Evolutionary conservation across 306 rosid species (phyloP).

Genomic region (Sechiopsis laciniata): DNA sequence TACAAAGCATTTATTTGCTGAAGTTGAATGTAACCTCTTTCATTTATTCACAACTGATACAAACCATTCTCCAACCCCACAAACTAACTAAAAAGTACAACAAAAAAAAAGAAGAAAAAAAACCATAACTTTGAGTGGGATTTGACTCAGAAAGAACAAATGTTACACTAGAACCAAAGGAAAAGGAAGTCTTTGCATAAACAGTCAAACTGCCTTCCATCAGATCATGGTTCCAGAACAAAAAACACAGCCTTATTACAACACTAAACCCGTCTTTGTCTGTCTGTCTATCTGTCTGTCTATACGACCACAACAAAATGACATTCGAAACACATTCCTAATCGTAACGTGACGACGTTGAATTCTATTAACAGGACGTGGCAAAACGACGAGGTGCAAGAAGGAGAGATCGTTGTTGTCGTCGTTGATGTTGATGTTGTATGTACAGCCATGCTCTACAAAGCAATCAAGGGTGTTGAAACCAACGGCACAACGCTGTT

Average conservation of each 20-base stretch:
- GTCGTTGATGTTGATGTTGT: constrained; percentile 21
- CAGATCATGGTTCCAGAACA: constrained; percentile 28
- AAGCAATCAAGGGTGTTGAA: constrained; percentile 30
- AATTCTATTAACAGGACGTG: constrained; percentile 43
- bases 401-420: constrained; percentile 1
- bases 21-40: neutral
- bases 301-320: constrained; percentile 22
- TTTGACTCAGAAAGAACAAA: constrained; percentile 1
- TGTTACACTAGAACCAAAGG: constrained; percentile 13
- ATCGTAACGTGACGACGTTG: constrained; percentile 23
- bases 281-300: neutral
- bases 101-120: neutral
- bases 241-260: constrained; percentile 58
- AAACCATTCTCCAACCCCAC: constrained; percentile 21
- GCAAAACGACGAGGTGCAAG: constrained; percentile 15
- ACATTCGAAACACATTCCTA: constrained; percentile 26
- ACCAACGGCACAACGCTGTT: constrained; percentile 58
- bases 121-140: neutral
- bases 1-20: neutral
- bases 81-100: neutral
- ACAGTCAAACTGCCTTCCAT: constrained; percentile 36
- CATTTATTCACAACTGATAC: constrained; percentile 12
- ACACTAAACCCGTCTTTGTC: constrained; percentile 27
- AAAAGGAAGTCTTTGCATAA: constrained; percentile 25
- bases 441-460: constrained; percentile 39